Evolutionary conservation across 2,329 filamentous ascomycete species (phyloP).

Genomic region (Aspergillus caelatus): DNA sequence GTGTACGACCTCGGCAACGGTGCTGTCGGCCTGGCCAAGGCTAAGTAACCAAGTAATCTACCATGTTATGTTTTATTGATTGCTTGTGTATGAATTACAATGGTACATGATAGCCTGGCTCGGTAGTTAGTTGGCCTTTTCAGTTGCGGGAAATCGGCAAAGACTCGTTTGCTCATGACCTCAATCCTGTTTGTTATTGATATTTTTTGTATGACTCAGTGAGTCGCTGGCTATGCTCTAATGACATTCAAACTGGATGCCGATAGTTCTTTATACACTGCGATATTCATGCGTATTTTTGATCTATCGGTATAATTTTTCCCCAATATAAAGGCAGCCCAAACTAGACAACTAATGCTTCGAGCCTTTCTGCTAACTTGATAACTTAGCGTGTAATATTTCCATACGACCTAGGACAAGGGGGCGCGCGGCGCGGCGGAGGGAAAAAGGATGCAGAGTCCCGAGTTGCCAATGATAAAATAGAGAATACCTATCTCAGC

Average conservation of each 20-base stretch:
- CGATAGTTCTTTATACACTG: neutral
- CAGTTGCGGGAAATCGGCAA: neutral
- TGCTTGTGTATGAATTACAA: neutral
- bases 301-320: neutral
- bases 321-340: neutral
- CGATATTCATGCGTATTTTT: neutral
- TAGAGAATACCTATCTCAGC: too few species aligned
- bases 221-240: neutral
- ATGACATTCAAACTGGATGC: neutral
- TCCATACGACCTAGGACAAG: neutral
- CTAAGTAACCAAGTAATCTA: slow-evolving; percentile 59
- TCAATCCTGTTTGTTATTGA: neutral
- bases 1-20: slow-evolving; percentile 93
- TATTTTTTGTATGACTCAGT: neutral
- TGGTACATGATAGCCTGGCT: neutral
- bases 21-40: slow-evolving; percentile 84
- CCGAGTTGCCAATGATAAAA: too few species aligned
- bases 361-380: neutral
- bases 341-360: neutral
- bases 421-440: too few species aligned
- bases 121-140: neutral
- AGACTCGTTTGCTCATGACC: neutral
- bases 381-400: neutral
- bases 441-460: too few species aligned
- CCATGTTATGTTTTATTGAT: slow-evolving; percentile 1